phyloP scores from a whole-genome alignment of 2,329 filamentous ascomycete species.

The Fusarium sp. region DNA sequence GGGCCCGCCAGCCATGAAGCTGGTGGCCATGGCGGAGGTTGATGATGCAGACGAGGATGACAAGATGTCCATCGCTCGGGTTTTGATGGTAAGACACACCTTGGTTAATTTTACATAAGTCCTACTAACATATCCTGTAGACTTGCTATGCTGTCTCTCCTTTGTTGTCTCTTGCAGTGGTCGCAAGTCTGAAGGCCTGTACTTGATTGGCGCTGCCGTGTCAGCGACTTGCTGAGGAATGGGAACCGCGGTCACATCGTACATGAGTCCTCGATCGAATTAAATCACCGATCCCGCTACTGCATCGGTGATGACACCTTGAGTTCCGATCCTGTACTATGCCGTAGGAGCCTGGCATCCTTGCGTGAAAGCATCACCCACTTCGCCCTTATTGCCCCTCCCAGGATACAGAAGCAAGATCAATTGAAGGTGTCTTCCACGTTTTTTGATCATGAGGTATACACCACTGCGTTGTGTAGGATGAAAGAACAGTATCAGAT shows the following conservation, averaged over 20 bases:
- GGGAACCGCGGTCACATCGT: not conserved
- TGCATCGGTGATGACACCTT: no score
- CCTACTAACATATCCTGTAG: not conserved
- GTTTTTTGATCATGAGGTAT: no score
- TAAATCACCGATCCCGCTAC: not conserved
- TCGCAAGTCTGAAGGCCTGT: conserved; percentile 25
- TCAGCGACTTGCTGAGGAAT: not conserved
- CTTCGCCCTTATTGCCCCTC: not conserved
- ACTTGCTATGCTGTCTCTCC: conserved; percentile 23
- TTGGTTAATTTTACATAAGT: rapidly evolving
- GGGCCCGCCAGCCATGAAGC: conserved; percentile 22
- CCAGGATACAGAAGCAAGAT: not conserved
- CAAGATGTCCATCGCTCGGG: conserved; percentile 24
- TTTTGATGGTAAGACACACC: conserved; percentile 8
- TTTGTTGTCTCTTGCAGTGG: conserved; percentile 18
- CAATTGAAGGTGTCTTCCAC: not conserved
- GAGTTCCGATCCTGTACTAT: no score
- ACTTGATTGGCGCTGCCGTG: not conserved
- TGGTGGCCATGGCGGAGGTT: conserved; percentile 24
- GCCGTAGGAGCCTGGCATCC: not conserved
- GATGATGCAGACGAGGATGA: conserved; percentile 25
- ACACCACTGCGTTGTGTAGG: rapidly evolving
- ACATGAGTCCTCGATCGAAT: no score
- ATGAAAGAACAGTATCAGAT: no score
- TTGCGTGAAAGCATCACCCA: not conserved